phyloP scores from a whole-genome alignment of 306 rosid species.

The Cicer chorassanicum region DNA sequence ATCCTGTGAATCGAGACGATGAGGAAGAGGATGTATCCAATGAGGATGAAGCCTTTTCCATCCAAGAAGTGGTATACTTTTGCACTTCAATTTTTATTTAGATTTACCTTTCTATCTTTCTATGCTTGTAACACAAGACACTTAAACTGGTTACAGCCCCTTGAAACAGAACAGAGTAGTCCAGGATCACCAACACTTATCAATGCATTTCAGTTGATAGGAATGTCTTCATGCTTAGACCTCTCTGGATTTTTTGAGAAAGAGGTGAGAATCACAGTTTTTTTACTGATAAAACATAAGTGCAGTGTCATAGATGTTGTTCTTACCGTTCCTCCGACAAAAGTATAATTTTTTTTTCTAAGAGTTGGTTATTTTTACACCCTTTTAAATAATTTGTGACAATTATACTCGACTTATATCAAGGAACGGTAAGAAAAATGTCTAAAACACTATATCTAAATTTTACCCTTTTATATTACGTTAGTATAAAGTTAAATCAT shows the following conservation, averaged over 20 bases:
- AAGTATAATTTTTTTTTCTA: no score
- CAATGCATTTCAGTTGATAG: constrained; percentile 90
- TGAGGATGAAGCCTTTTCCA: constrained; percentile 64
- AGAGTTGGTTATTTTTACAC: no score
- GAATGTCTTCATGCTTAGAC: constrained; percentile 84
- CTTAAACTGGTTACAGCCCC: constrained; percentile 51
- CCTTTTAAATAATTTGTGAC: no score
- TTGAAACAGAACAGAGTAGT: constrained; percentile 53
- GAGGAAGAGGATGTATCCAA: constrained; percentile 60
- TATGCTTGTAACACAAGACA: constrained; percentile 11
- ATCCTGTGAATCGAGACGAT: constrained; percentile 59
- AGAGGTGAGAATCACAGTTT: constrained; percentile 55
- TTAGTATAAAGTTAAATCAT: constrained; percentile 6
- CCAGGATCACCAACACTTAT: constrained; percentile 61
- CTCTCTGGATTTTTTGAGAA: constrained; percentile 95
- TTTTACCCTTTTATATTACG: not conserved
- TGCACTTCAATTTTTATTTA: not conserved
- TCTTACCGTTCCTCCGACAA: no score
- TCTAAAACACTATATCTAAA: no score
- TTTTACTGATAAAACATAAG: no score
- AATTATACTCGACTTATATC: no score
- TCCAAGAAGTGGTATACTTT: constrained; percentile 55
- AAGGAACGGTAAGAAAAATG: no score
- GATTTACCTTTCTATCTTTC: not conserved
- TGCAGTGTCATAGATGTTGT: no score